phyloP scores from a whole-genome alignment of 352 stramenopile species.

The Pythium rhizo-oryzae region DNA sequence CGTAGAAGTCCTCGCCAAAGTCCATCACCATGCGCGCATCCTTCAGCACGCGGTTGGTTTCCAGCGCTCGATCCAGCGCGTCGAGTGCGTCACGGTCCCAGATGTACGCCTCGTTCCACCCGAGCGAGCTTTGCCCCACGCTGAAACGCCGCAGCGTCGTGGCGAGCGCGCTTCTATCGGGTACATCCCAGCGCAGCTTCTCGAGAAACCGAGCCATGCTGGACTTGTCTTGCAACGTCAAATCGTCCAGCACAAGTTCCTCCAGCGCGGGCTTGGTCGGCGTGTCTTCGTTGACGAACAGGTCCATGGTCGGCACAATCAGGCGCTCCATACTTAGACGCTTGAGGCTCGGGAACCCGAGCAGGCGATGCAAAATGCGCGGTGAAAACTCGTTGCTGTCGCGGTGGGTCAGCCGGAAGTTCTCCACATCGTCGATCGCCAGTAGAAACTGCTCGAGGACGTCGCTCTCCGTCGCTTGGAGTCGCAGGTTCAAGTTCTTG shows the following conservation, averaged over 20 bases:
- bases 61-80: not conserved
- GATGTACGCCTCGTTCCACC: not conserved
- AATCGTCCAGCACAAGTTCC: not conserved
- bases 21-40: not conserved
- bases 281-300: not conserved
- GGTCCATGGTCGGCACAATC: constrained; percentile 10
- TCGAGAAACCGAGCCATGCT: constrained; percentile 15
- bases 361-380: not conserved
- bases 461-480: not conserved
- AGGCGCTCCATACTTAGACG: not conserved
- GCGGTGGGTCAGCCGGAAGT: not conserved
- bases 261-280: not conserved
- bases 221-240: not conserved
- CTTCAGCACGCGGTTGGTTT: constrained; percentile 4
- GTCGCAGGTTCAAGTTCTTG: not conserved
- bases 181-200: not conserved
- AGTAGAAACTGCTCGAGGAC: not conserved
- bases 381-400: not conserved
- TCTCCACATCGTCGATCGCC: constrained; percentile 1
- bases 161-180: not conserved
- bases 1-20: not conserved
- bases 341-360: constrained; percentile 15
- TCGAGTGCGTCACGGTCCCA: not conserved
- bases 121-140: not conserved
- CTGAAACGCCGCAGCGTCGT: constrained; percentile 1